Percentiles rank a stretch among this genome's conserved stretches.
These are phyloP conservation scores for Jasminum sambac DNA, from an alignment of 257 asterid genomes.

Conservation along the genomic window DNA sequence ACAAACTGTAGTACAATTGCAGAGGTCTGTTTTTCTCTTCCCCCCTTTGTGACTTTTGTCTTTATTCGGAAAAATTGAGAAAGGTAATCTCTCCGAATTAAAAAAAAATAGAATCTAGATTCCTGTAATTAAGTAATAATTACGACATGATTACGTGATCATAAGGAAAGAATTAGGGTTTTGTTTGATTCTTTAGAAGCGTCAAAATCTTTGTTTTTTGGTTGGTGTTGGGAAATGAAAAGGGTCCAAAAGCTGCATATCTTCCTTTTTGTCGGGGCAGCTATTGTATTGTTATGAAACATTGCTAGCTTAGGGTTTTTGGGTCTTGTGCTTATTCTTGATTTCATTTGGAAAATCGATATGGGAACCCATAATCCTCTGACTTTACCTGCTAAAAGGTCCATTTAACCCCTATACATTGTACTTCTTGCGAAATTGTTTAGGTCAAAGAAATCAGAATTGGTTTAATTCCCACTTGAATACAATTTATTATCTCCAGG, in stretches of 20 bases:
- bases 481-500: no score
- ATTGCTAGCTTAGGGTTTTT: conserved; percentile 55
- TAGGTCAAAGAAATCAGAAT: not conserved
- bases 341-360: conserved; percentile 19
- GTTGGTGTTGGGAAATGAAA: conserved; percentile 85
- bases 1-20: conserved; percentile 56
- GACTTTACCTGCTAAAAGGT: not conserved
- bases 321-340: conserved; percentile 64
- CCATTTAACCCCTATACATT: not conserved
- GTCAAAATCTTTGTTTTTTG: conserved; percentile 44
- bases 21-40: conserved; percentile 50
- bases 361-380: conserved; percentile 2
- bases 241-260: conserved; percentile 75
- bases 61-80: not conserved
- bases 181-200: conserved; percentile 18
- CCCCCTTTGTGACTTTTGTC: not conserved
- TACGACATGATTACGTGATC: conserved; percentile 31
- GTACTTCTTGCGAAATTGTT: not conserved
- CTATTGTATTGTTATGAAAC: conserved; percentile 37
- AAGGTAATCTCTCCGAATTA: not conserved
- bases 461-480: no score
- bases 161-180: not conserved
- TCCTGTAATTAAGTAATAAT: conserved; percentile 28
- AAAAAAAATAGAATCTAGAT: not conserved
- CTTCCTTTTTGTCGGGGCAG: conserved; percentile 89